Base-by-base conservation (phyloP, 345 rosid species). In the Euphorbia tirucalli region DNA sequence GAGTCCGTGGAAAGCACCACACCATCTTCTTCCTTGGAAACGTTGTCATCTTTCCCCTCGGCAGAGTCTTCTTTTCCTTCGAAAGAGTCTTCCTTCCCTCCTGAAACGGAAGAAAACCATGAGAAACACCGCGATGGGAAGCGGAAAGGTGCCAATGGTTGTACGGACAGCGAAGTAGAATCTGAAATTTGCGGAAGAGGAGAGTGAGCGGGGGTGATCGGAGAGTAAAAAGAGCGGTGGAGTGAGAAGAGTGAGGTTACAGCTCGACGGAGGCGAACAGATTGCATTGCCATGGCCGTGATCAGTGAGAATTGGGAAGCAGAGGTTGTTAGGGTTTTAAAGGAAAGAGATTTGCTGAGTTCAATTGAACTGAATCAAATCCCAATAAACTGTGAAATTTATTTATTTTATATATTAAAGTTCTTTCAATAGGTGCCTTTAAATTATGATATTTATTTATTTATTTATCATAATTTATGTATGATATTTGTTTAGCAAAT, bases 261-360 rank as follows among this genome's bases (percentile, higher is more conserved):
- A n/a, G 78, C 74, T 73, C 93, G 93, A 44, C 93, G 90, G 84
- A 86, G 78, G n/a, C 90, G 90, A 71, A 84, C 66, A 7, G 80
- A 41, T 30, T 65, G 15, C 37, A 81, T 73, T 46, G 88, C 87
- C 91, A 86, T 87, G n/a, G 74, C 62, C 16, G 48, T 5, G 2
- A 32, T 32, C 37, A 5, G 66, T 11, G 50, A 3, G 11, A 4
- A 0, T 16, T 41, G 4, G 49, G 11, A 7, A 11, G 5, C 10
- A 37, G 18, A 39, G 0, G 14, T 25, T 0, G 28, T 5, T 41
- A 21, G 67, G 32, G 50, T 64, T 64, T 62, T 65, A 65, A 37
- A 13, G 69, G 21, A 37, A 37, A 37, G 3, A 3, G 41, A 37
- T n/a, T n/a, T n/a, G n/a, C n/a, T n/a, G n/a, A n/a, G n/a, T n/a